Evolutionary conservation across 2,329 filamentous ascomycete species (phyloP).

Genomic region (Scorias spongiosa): DNA sequence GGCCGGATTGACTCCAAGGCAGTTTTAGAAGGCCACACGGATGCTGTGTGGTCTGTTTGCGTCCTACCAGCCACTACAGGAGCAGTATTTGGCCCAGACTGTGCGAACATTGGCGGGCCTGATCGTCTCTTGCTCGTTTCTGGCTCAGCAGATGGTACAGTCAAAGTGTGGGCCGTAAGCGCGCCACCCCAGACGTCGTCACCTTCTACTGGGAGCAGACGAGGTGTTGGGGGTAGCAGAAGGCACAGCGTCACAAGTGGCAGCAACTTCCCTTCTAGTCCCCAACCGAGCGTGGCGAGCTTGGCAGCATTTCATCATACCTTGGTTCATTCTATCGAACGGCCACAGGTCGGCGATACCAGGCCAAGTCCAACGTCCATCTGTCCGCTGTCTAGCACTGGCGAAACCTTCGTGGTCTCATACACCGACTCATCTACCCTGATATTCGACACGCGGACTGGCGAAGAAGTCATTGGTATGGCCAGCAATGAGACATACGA

Average conservation of each 20-base stretch:
- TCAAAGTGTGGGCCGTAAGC: constrained; percentile 90
- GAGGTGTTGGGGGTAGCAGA: constrained; percentile 58
- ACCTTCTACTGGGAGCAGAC: constrained; percentile 56
- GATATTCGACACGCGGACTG: constrained; percentile 81
- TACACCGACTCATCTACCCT: constrained; percentile 83
- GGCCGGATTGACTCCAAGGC: constrained; percentile 90
- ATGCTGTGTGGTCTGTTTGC: constrained; percentile 91
- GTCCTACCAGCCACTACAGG: constrained; percentile 75
- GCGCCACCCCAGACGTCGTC: constrained; percentile 75
- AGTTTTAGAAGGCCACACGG: constrained; percentile 82
- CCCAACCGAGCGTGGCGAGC: constrained; percentile 75
- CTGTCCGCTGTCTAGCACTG: constrained; percentile 65
- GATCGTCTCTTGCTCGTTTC: constrained; percentile 85
- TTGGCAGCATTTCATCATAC: constrained; percentile 77
- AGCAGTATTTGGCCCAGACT: constrained; percentile 53
- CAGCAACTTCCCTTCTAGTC: constrained; percentile 77
- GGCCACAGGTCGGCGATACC: constrained; percentile 35
- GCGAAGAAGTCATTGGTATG: constrained; percentile 86
- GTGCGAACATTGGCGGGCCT: constrained; percentile 58
- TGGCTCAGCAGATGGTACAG: constrained; percentile 76
- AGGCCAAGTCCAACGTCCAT: constrained; percentile 74
- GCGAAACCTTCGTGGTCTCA: constrained; percentile 82
- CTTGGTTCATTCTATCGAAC: constrained; percentile 71
- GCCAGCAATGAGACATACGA: constrained; percentile 90
- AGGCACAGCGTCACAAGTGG: constrained; percentile 90